Evolutionary conservation across 1,284 basidiomycete genomes (phyloP), one percentile per base, ranked within the genome.

Genomic region (Athelia psychrophila): DNA sequence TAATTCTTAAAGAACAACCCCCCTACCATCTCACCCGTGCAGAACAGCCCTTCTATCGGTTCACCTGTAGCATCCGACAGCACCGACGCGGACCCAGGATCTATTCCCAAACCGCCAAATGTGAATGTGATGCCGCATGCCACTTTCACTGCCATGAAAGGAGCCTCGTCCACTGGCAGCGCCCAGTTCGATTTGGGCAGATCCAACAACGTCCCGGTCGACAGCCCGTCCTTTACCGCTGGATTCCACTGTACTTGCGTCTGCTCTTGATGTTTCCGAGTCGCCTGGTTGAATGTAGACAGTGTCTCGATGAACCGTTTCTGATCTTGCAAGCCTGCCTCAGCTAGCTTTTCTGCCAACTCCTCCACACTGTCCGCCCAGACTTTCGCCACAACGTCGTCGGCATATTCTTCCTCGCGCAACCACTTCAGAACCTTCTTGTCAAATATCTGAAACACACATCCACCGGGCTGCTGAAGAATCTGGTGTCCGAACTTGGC

Each of bases 401-500:
- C 80, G 0, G 74, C 80, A 57, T 87, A 87, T 57, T 88, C 84
- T 63, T 86, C 85, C 55, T 71, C 70, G 46, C 84, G 68, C 56
- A 87, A 66, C 58, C 67, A 71, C 19, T 57, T 54, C 12, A 68
- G 63, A 18, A 70, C 70, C 54, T 77, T 70, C 19, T 69, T 65
- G 58, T 85, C 83, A 75, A 75, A 87, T 8, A 87, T 64, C 59
- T 88, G 86, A 60, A 85, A 87, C 6, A 77, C 84, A 55, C 68
- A 74, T 4, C 80, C 78, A 16, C 73, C 77, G 1, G 80, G 81
- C 60, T 88, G 83, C 18, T 64, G 55, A 47, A 86, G 69, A 49
- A 86, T 82, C 45, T 76, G 78, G 36, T 71, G 72, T 3, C 84
- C 84, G 56, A 83, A 86, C 63, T 79, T 81, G 16, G 84, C 83